Evolutionary conservation across 2,329 filamentous ascomycete genomes (phyloP), one percentile per base, ranked within the genome.

Genomic region (Sporothrix humicola): DNA sequence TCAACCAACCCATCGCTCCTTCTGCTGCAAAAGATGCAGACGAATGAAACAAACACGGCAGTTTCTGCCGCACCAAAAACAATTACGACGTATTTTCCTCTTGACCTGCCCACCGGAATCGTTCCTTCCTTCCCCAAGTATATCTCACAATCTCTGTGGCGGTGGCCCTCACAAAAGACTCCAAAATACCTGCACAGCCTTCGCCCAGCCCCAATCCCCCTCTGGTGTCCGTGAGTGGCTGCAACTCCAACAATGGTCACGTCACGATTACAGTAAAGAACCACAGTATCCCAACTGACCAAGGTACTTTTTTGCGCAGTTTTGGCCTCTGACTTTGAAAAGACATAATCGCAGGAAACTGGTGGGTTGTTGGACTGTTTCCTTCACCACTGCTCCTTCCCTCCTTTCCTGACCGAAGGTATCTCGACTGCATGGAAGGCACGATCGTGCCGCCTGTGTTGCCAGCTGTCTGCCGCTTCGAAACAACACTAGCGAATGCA

Each of bases 191-290:
- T 65, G 59, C 59, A 65, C 59, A 65, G 59, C 59, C 59, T 46
- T 65, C n/a, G 59, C 59, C 59, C 59, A 65, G 59, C 59, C 59
- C 59, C 59, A 65, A 15, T 15, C 15, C 23, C 58, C 17, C 31
- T 61, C 58, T 44, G 59, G 37, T 5, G 13, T 59, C 23, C 15
- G 31, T 44, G 31, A 61, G 58, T 44, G 31, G 58, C 31, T 61
- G 58, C 58, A 44, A 42, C 31, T 61, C 26, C 31, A 58, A 12
- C 17, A 42, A 15, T 7, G 31, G 59, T 44, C 59, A 44, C 37
- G 59, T 63, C 59, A 44, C 37, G 26, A n/a, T 61, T 20, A 23
- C 31, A 44, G 8, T 23, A 23, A 42, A n/a, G 44, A 44, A 63
- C 15, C 37, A 3, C 44, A 20, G 9, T 31, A 46, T 6, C 12